phyloP scores from a whole-genome alignment of 164 flowering plant species.

The Macadamia tetraphylla region DNA sequence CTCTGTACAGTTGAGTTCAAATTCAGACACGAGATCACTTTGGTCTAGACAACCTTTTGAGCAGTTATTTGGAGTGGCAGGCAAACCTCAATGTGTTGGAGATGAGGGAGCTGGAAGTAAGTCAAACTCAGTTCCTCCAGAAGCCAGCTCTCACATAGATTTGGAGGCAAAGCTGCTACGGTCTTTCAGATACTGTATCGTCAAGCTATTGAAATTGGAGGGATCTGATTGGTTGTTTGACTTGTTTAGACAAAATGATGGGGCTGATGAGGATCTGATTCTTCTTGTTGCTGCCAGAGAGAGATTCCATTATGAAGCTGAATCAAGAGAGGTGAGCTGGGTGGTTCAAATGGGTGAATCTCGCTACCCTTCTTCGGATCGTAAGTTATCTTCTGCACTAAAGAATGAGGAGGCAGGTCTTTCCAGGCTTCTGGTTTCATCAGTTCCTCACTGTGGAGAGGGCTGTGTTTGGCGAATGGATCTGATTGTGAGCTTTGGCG shows the following conservation, averaged over 20 bases:
- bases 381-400: conserved; percentile 28
- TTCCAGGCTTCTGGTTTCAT: conserved; percentile 27
- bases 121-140: conserved; percentile 19
- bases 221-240: conserved; percentile 83
- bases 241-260: conserved; percentile 58
- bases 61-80: conserved; percentile 74
- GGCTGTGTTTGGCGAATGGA: conserved; percentile 76
- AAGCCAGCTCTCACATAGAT: conserved; percentile 34
- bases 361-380: conserved; percentile 28
- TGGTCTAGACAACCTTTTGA: conserved; percentile 93
- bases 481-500: conserved; percentile 83
- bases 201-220: conserved; percentile 75
- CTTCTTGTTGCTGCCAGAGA: conserved; percentile 87
- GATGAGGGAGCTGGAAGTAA: conserved; percentile 14
- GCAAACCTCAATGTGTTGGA: conserved; percentile 26
- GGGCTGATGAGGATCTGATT: conserved; percentile 87
- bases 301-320: conserved; percentile 59
- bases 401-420: conserved; percentile 39
- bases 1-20: conserved; percentile 32
- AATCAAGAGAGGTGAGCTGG: conserved; percentile 39
- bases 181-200: conserved; percentile 62
- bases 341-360: conserved; percentile 30
- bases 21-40: conserved; percentile 47
- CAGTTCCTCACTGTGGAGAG: conserved; percentile 81
- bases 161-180: conserved; percentile 69